These are phyloP conservation scores for Besnoitia besnoiti DNA, from an alignment of 169 alveolate species.

Conservation along the genomic window DNA sequence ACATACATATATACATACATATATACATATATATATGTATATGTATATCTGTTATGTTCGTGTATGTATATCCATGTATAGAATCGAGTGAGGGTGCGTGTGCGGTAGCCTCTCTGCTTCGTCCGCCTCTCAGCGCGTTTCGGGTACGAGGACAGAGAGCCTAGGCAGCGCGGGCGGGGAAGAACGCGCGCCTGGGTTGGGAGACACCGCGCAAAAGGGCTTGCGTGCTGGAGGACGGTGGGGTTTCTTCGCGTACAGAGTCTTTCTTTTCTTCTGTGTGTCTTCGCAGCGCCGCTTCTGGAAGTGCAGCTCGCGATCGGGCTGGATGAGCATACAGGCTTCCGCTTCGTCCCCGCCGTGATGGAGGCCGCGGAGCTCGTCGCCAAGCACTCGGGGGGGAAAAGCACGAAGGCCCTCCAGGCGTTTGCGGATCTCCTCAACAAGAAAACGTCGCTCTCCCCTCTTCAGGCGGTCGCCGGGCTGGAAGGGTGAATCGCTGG, in stretches of 20 bases:
- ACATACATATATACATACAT: too few species aligned
- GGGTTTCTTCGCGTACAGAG: neutral
- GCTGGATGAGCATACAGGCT: neutral
- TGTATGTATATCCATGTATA: neutral
- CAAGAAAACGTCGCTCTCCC: neutral
- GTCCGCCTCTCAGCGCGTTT: neutral
- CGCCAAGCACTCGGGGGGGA: neutral
- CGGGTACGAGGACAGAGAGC: neutral
- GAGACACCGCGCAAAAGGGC: too few species aligned
- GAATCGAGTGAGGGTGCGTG: neutral
- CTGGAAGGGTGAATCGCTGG: too few species aligned
- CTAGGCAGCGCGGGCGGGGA: neutral
- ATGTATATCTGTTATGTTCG: neutral
- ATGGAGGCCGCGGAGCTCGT: neutral
- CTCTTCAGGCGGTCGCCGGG: neutral
- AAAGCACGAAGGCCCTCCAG: neutral
- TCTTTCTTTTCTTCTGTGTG: neutral
- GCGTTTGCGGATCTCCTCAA: neutral
- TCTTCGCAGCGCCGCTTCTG: neutral
- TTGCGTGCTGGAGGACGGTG: neutral
- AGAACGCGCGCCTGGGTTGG: too few species aligned
- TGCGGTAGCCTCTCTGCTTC: neutral
- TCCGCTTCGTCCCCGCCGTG: neutral
- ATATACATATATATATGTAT: neutral
- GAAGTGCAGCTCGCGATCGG: constrained; percentile 9